phyloP scores from a whole-genome alignment of 2,329 filamentous ascomycete species.

The Raffaelea deltoideospora region DNA sequence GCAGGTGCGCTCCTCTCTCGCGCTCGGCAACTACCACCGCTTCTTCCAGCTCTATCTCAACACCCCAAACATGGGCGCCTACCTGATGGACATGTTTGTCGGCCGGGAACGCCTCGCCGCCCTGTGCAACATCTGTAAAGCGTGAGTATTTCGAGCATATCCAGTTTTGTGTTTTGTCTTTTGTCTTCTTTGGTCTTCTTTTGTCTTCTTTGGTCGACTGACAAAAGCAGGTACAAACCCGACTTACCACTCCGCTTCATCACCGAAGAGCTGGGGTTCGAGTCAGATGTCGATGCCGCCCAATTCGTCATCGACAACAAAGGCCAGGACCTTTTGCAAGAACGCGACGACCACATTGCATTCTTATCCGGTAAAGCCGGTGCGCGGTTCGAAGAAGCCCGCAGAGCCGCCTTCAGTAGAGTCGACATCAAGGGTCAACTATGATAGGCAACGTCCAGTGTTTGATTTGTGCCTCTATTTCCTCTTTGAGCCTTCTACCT shows the following conservation, averaged over 20 bases:
- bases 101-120: constrained; percentile 82
- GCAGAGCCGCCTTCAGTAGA: constrained; percentile 59
- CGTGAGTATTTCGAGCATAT: constrained; percentile 42
- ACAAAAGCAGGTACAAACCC: constrained; percentile 63
- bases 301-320: constrained; percentile 78
- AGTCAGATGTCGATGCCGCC: constrained; percentile 77
- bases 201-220: neutral
- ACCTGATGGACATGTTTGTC: constrained; percentile 99
- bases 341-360: constrained; percentile 57
- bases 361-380: constrained; percentile 63
- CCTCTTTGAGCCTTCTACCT: constrained; percentile 3
- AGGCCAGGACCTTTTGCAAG: constrained; percentile 61
- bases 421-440: constrained; percentile 98
- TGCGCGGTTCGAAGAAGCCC: constrained; percentile 57
- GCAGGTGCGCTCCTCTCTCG: constrained; percentile 77
- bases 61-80: constrained; percentile 92
- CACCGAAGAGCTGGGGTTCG: constrained; percentile 90
- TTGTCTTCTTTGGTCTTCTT: neutral
- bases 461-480: too few species aligned
- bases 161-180: neutral
- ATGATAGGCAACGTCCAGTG: constrained; percentile 29
- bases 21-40: constrained; percentile 89
- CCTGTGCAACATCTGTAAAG: constrained; percentile 82
- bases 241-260: constrained; percentile 81
- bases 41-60: constrained; percentile 95